These are phyloP conservation scores for Cronartium ribicola DNA, from an alignment of 1,284 basidiomycete species.

Conservation along the genomic window DNA sequence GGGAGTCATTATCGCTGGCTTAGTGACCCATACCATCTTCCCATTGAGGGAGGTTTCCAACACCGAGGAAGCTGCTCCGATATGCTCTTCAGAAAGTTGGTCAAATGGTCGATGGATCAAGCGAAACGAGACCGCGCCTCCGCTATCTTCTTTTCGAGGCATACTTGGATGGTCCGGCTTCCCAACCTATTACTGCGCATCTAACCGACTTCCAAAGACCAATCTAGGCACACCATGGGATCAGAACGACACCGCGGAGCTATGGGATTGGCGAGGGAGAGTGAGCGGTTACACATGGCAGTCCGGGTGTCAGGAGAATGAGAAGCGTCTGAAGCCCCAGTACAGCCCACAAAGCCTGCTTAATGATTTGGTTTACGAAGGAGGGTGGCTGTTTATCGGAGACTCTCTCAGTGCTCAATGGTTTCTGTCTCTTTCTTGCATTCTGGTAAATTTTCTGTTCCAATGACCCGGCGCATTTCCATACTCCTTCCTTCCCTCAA, in stretches of 20 bases:
- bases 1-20: conserved; percentile 4
- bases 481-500: not conserved
- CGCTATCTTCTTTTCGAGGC: conserved; percentile 1
- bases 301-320: conserved; percentile 22
- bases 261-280: conserved; percentile 32
- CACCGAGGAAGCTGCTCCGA: not conserved
- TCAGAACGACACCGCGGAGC: conserved; percentile 23
- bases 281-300: conserved; percentile 35
- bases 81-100: not conserved
- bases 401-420: conserved; percentile 37
- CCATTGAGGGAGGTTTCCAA: not conserved
- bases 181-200: conserved; percentile 16
- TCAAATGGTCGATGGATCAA: not conserved
- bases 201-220: conserved; percentile 32
- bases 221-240: conserved; percentile 19
- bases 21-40: not conserved
- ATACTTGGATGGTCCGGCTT: conserved; percentile 12
- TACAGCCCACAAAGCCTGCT: conserved; percentile 18
- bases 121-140: not conserved
- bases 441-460: conserved; percentile 13
- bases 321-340: conserved; percentile 17
- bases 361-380: conserved; percentile 21
- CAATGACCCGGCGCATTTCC: not conserved
- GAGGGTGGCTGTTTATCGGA: conserved; percentile 33
- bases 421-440: conserved; percentile 39